Conservation (phyloP, 768 basidiomycete genomes). For the Leccinum pellstonianum region DNA sequence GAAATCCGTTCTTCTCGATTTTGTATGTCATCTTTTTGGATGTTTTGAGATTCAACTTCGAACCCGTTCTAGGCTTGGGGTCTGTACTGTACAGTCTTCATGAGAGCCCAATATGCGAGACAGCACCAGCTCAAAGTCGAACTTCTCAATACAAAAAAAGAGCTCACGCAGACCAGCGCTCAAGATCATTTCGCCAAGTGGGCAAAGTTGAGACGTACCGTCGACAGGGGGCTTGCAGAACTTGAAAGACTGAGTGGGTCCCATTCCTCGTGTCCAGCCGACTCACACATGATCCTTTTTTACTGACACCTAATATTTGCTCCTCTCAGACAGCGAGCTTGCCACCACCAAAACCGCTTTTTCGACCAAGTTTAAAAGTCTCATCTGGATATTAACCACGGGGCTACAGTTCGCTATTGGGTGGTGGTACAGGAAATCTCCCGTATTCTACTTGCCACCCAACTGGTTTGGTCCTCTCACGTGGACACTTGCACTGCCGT, state of each 20-base stretch:
- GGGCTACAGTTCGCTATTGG: constrained; percentile 81
- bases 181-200: constrained; percentile 99
- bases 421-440: constrained; percentile 88
- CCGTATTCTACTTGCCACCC: constrained; percentile 90
- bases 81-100: constrained; percentile 65
- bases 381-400: constrained; percentile 83
- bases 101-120: constrained; percentile 49
- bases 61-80: constrained; percentile 58
- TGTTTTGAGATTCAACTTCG: constrained; percentile 7
- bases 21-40: constrained; percentile 49
- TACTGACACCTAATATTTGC: constrained; percentile 2
- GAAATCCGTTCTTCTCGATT: constrained; percentile 75
- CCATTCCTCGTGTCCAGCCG: neutral
- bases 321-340: constrained; percentile 61
- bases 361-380: constrained; percentile 65
- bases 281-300: neutral
- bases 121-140: constrained; percentile 78
- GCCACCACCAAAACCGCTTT: constrained; percentile 60
- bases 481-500: constrained; percentile 90
- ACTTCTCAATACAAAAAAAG: constrained; percentile 76
- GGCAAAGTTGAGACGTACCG: constrained; percentile 87
- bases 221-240: constrained; percentile 90
- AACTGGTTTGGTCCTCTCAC: constrained; percentile 88
- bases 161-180: constrained; percentile 85
- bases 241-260: constrained; percentile 88